phyloP scores from a whole-genome alignment of 495 filamentous ascomycete species.

The Aspergillus asperescens region DNA sequence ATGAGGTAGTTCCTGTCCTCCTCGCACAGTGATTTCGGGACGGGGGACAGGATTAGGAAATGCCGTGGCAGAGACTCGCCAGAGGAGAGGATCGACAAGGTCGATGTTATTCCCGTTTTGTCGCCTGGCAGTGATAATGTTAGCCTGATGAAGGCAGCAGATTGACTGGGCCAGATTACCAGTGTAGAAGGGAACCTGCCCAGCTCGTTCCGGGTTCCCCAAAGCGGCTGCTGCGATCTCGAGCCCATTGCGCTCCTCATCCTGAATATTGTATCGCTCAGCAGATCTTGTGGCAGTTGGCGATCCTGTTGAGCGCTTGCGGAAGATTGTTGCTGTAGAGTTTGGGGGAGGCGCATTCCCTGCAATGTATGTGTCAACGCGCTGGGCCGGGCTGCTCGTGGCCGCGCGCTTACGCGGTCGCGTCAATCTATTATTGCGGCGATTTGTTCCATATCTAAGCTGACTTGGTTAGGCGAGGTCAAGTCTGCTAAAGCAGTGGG shows the following conservation, averaged over 20 bases:
- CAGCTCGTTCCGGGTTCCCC: conserved; percentile 15
- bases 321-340: not conserved
- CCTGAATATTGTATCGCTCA: not conserved
- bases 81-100: conserved; percentile 20
- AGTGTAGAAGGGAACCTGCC: conserved; percentile 29
- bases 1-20: conserved; percentile 27
- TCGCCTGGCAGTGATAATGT: conserved; percentile 15
- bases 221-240: conserved; percentile 29
- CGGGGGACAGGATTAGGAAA: conserved; percentile 23
- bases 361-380: not conserved
- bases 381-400: not conserved
- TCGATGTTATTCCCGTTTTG: conserved; percentile 22
- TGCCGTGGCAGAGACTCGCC: conserved; percentile 22
- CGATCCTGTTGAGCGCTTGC: not conserved
- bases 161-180: conserved; percentile 19
- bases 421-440: not conserved
- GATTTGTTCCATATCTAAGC: not conserved
- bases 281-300: not conserved
- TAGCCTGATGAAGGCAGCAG: not conserved
- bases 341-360: not conserved
- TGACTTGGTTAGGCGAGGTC: not conserved
- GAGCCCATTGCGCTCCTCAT: conserved; percentile 27
- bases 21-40: conserved; percentile 13
- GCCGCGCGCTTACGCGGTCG: not conserved
- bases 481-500: not conserved